Evolutionary conservation across 73 alveolate species (phyloP).

Genomic region (Paramecium tetraurelia): DNA sequence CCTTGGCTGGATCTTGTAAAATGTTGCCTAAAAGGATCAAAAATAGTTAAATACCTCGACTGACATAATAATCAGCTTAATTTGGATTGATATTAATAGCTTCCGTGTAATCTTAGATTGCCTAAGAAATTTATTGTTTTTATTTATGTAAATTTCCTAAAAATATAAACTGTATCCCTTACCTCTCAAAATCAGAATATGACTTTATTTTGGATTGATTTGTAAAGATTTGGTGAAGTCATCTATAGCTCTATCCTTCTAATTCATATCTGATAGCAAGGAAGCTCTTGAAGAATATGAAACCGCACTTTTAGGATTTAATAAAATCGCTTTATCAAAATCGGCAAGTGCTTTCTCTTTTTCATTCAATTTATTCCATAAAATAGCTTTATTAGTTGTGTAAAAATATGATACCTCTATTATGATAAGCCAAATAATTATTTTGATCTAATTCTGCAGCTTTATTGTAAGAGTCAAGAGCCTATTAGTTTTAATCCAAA

Average conservation of each 20-base stretch:
- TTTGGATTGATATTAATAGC: not conserved
- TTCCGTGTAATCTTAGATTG: not conserved
- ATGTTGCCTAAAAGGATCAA: not conserved
- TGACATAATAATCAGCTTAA: not conserved
- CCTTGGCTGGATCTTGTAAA: not conserved
- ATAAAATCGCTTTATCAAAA: not conserved
- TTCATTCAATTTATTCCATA: not conserved
- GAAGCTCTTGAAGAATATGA: not conserved
- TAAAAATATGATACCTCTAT: not conserved
- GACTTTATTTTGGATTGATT: not conserved
- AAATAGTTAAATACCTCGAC: not conserved
- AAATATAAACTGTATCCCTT: not conserved
- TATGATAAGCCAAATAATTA: not conserved
- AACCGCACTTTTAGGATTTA: not conserved
- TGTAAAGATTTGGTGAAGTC: not conserved
- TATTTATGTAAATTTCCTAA: not conserved
- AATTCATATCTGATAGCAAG: not conserved
- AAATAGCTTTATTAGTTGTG: not conserved
- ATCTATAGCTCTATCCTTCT: not conserved
- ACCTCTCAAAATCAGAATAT: not conserved
- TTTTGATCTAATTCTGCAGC: not conserved
- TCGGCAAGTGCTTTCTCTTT: not conserved
- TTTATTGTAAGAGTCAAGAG: not conserved
- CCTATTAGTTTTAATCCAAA: not conserved
- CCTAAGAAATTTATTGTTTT: not conserved